A percentile compares a stretch with the other conserved stretches of the same genome.
Conservation (phyloP, 2,329 filamentous ascomycete species). For the Trichoderma oligosporum region DNA sequence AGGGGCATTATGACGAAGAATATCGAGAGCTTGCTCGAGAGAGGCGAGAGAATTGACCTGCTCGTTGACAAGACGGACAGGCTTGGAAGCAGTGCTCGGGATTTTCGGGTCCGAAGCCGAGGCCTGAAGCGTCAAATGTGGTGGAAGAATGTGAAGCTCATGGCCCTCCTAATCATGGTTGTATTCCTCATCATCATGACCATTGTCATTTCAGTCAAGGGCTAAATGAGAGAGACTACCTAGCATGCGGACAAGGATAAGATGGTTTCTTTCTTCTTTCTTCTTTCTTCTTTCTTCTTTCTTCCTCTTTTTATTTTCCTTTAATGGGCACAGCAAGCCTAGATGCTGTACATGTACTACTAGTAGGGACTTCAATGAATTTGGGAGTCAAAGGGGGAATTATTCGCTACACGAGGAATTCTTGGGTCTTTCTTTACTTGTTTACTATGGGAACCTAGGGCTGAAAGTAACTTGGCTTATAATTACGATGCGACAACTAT, state of each 20-base stretch:
- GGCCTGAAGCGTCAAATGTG: constrained; percentile 92
- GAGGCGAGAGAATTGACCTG: constrained; percentile 88
- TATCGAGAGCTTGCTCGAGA: constrained; percentile 82
- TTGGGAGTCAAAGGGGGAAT: constrained; percentile 5
- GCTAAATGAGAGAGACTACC: constrained; percentile 27
- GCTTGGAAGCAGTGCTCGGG: constrained; percentile 78
- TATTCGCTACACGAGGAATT: not conserved
- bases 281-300: not conserved
- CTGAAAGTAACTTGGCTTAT: constrained; percentile 1
- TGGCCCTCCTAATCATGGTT: constrained; percentile 72
- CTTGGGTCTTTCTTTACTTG: not conserved
- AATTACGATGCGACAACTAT: not conserved
- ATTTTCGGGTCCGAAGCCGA: constrained; percentile 83
- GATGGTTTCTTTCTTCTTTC: not conserved
- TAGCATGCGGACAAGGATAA: not conserved
- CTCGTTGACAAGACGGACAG: constrained; percentile 96
- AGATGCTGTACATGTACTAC: constrained; percentile 9
- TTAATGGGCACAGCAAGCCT: constrained; percentile 1
- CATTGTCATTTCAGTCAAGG: constrained; percentile 54
- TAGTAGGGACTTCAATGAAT: constrained; percentile 6
- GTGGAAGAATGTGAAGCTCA: constrained; percentile 99
- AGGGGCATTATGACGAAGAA: constrained; percentile 93
- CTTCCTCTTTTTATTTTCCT: not conserved
- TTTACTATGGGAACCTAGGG: not conserved
- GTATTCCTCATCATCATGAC: constrained; percentile 55